Evolutionary conservation across 2,329 filamentous ascomycete species (phyloP), one percentile per base, ranked within the genome.

Genomic region (Alternaria rosae): DNA sequence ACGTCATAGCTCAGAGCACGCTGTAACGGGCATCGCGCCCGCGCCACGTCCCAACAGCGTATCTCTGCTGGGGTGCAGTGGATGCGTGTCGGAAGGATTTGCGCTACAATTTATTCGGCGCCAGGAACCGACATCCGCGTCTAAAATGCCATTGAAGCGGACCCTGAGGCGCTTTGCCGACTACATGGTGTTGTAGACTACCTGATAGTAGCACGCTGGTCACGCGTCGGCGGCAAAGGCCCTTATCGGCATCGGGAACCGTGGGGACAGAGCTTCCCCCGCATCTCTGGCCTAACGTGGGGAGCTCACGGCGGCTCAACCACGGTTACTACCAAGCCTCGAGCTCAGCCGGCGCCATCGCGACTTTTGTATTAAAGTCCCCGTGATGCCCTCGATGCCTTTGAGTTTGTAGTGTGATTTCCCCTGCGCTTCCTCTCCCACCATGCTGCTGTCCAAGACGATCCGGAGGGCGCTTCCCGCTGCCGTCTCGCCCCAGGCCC

Each of bases 401-500:
- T 47, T 20, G 15, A 12, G 21, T 54, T 32, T 48, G 45, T 43
- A 41, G 55, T 60, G 57, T 62, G 48, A 53, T 26, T 12, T 9
- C 25, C 59, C 45, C 30, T 28, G 20, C 26, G 11, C 35, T 13
- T 28, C 20, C 47, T 28, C 45, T 17, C 53, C 56, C 63, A 67
- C 54, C 60, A 76, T 76, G 72, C 62, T 70, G 48, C 35, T 69
- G 17, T 69, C 54, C 60, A 72, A 75, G 70, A 59, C 68, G 43
- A 21, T 69, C 20, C 71, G 28, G 10, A 38, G 66, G 28, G 66
- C 71, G 23, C 60, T 76, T 57, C 55, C 70, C 60, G 64, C 77
- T 57, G 70, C 67, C 65, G 67, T 80, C 60, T 78, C 75, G 30
- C 77, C 76, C 30, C 81, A 78, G 60, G 81, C 79, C 44, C 78